phyloP scores from a whole-genome alignment of 176 grass and related monocot species.

The Avena sativa region DNA sequence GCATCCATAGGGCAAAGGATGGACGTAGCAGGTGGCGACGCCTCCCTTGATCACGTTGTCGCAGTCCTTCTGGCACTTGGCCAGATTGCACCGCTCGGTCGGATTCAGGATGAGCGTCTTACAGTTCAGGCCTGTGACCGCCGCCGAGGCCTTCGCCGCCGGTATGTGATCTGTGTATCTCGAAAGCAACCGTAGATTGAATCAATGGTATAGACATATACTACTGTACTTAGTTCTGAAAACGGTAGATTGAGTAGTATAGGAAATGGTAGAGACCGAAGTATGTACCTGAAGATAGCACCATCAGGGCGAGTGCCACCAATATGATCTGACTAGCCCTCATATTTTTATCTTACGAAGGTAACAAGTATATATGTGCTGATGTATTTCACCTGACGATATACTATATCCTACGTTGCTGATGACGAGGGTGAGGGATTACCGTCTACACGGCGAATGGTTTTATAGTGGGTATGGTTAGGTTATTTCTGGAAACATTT shows the following conservation, averaged over 20 bases:
- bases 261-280: not conserved
- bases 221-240: not conserved
- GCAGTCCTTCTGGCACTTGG: constrained; percentile 2
- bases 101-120: not conserved
- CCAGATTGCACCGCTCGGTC: not conserved
- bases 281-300: constrained; percentile 33
- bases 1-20: not conserved
- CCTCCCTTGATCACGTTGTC: not conserved
- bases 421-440: not conserved
- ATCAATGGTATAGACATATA: not conserved
- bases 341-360: not conserved
- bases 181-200: not conserved
- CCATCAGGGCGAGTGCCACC: constrained; percentile 30
- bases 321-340: not conserved
- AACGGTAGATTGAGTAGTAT: not conserved
- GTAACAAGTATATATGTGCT: not conserved
- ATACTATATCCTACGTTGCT: not conserved
- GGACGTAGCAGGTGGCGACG: constrained; percentile 2
- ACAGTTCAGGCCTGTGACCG: not conserved
- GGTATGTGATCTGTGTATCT: not conserved
- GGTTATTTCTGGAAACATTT: not conserved
- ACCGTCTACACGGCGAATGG: no score
- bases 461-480: constrained; percentile 18
- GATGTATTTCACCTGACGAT: not conserved
- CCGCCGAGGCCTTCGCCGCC: not conserved